These are phyloP conservation scores for Arctium lappa DNA, from an alignment of 129 eudicot genomes.

Conservation along the genomic window DNA sequence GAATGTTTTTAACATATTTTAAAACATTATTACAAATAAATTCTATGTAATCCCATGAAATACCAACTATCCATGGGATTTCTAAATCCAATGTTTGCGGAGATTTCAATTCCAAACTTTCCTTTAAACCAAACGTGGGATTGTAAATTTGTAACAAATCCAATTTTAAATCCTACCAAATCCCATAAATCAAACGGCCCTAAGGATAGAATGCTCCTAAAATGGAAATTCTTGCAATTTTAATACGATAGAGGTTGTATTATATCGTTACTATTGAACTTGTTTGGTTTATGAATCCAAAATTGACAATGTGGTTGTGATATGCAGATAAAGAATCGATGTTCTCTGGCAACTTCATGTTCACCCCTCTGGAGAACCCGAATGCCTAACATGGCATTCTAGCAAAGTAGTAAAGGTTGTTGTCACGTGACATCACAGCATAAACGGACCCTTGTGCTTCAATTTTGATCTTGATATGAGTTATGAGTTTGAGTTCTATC, in stretches of 20 bases:
- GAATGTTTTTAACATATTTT: background rate
- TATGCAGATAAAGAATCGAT: constrained; percentile 63
- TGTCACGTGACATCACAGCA: too few species aligned
- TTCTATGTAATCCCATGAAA: background rate
- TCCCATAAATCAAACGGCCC: background rate
- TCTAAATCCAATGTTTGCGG: background rate
- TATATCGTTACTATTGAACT: background rate
- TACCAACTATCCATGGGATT: background rate
- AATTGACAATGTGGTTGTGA: background rate
- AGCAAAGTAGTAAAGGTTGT: too few species aligned
- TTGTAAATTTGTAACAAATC: too few species aligned
- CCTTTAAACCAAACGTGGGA: background rate
- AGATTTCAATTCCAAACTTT: too few species aligned
- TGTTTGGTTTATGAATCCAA: background rate
- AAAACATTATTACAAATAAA: background rate
- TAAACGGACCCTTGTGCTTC: background rate
- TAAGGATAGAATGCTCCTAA: background rate
- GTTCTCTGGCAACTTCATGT: constrained; percentile 63
- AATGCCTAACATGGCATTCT: background rate
- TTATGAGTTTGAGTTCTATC: background rate
- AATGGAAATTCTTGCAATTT: background rate
- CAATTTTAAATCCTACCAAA: too few species aligned
- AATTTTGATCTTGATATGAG: background rate
- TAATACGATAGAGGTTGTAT: background rate
- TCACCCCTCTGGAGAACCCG: constrained; percentile 40